Evolutionary conservation across 139 green algal species (phyloP).

Genomic region (Coelastrella sp.): DNA sequence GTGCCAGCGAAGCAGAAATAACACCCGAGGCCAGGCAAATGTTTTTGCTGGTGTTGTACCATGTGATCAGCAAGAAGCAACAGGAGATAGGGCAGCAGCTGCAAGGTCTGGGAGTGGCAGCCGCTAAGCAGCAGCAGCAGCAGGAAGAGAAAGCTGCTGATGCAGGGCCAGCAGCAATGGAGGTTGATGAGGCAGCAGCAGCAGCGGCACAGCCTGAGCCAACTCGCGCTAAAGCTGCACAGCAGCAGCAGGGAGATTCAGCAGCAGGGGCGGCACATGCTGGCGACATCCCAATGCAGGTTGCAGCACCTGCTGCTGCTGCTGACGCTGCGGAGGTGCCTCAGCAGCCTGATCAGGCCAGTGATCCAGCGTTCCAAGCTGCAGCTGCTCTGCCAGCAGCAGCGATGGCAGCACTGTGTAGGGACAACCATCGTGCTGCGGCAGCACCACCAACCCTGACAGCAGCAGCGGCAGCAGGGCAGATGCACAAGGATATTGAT

Average conservation of each 20-base stretch:
- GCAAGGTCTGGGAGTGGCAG: not conserved
- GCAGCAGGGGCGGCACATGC: not conserved
- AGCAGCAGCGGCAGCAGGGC: no score
- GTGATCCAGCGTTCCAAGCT: not conserved
- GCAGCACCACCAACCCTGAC: not conserved
- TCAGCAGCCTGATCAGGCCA: not conserved
- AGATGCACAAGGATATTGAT: no score
- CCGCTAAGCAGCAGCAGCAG: slow-evolving; percentile 1
- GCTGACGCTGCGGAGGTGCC: not conserved
- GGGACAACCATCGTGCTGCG: no score
- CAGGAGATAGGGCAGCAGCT: not conserved
- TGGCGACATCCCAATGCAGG: not conserved
- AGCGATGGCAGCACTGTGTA: not conserved
- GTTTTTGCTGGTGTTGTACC: slow-evolving; percentile 1
- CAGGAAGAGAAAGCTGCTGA: not conserved
- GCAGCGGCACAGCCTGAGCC: not conserved
- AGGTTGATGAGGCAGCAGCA: not conserved
- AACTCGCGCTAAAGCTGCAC: not conserved
- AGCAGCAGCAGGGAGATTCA: not conserved
- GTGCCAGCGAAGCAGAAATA: not conserved
- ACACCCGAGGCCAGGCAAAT: not conserved
- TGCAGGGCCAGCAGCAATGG: not conserved
- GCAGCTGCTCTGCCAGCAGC: not conserved
- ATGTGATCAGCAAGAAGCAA: not conserved
- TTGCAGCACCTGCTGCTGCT: not conserved